Percentiles rank a stretch among this genome's conserved stretches.
These are phyloP conservation scores for Cystobasidium sp. DNA, from an alignment of 1,284 basidiomycete species.

Conservation along the genomic window DNA sequence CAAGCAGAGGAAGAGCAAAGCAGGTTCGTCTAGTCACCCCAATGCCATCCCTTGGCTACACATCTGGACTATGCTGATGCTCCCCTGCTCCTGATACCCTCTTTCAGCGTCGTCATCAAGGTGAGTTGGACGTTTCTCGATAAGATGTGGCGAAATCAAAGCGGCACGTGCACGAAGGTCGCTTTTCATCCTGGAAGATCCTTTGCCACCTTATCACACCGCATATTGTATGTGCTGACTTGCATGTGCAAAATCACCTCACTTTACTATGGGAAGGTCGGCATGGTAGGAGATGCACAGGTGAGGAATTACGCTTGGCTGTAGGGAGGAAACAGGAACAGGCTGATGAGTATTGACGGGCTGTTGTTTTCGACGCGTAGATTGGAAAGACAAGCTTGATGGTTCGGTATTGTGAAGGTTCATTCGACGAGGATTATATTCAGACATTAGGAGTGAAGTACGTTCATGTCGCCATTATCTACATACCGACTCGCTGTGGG, in stretches of 20 bases:
- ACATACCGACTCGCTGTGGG: conserved; percentile 21
- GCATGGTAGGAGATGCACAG: conserved; percentile 99
- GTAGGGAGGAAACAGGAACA: neutral
- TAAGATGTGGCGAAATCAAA: conserved; percentile 5
- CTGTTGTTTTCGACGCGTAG: conserved; percentile 61
- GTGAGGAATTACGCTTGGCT: conserved; percentile 79
- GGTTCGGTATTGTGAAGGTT: conserved; percentile 78
- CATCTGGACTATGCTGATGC: neutral
- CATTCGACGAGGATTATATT: conserved; percentile 85
- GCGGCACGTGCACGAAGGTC: conserved; percentile 2
- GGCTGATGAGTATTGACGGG: conserved; percentile 74
- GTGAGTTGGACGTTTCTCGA: conserved; percentile 5
- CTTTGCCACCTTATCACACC: neutral
- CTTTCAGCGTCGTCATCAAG: conserved; percentile 46
- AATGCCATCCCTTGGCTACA: neutral
- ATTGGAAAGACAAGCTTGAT: conserved; percentile 28
- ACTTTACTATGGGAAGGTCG: too few species aligned
- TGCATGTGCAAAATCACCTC: too few species aligned
- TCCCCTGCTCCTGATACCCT: neutral
- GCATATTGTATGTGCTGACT: neutral
- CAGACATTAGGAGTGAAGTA: conserved; percentile 72
- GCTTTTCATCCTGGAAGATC: neutral
- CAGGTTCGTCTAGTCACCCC: neutral
- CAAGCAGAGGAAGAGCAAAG: conserved; percentile 11
- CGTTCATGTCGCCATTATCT: neutral